A percentile compares a stretch with the other conserved stretches of the same genome.
phyloP scores from a whole-genome alignment of 2,329 filamentous ascomycete species.

The Mollisiaceae sp. region DNA sequence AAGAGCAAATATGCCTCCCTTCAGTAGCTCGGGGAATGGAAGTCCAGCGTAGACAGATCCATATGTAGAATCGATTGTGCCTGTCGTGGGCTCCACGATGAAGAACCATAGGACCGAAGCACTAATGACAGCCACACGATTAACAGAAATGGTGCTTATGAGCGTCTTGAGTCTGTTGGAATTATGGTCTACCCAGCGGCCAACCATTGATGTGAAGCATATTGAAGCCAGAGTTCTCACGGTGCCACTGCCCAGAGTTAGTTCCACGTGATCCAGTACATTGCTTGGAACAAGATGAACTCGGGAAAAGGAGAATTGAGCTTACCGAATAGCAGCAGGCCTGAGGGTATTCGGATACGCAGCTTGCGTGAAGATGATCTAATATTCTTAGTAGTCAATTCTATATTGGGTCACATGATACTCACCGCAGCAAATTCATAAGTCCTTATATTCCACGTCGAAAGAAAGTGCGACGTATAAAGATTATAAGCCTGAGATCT shows the following conservation, averaged over 20 bases:
- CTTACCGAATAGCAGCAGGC: slow-evolving; percentile 47
- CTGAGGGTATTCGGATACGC: slow-evolving; percentile 49
- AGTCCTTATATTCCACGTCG: slow-evolving; percentile 61
- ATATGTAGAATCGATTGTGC: background rate
- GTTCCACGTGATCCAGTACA: slow-evolving; percentile 23
- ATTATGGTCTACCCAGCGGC: slow-evolving; percentile 49
- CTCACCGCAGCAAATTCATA: slow-evolving; percentile 45
- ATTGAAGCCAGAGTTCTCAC: slow-evolving; percentile 47
- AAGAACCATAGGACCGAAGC: slow-evolving; percentile 49
- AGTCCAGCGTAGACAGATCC: background rate
- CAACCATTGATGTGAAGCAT: slow-evolving; percentile 48
- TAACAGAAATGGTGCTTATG: slow-evolving; percentile 48
- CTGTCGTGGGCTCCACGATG: slow-evolving; percentile 35
- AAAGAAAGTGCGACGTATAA: slow-evolving; percentile 59
- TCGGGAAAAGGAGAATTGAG: background rate
- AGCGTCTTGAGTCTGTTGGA: slow-evolving; percentile 49
- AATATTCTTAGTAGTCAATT: background rate
- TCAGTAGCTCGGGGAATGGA: slow-evolving; percentile 30
- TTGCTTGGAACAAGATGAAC: background rate
- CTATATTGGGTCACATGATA: background rate
- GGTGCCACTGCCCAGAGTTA: slow-evolving; percentile 40
- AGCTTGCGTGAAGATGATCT: slow-evolving; percentile 59
- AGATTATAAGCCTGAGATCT: slow-evolving; percentile 47
- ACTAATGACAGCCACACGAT: slow-evolving; percentile 48
- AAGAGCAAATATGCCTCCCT: slow-evolving; percentile 42